A percentile compares a stretch with the other conserved stretches of the same genome.
Evolutionary conservation across 805 yeast species (phyloP).

Genomic region (Brettanomyces naardenensis): DNA sequence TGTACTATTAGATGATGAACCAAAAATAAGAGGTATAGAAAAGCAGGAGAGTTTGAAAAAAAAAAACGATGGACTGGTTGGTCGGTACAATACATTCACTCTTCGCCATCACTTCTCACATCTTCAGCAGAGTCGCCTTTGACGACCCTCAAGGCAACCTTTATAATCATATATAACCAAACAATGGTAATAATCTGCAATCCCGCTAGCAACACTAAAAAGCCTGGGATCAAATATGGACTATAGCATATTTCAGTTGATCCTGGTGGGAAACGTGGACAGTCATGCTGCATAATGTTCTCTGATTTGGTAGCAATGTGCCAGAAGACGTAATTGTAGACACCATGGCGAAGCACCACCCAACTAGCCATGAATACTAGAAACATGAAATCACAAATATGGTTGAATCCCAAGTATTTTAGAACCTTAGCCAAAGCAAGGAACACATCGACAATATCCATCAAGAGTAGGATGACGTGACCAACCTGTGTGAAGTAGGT

Average conservation of each 20-base stretch:
- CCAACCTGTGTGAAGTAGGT: slow-evolving; percentile 73
- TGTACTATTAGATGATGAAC: neutral
- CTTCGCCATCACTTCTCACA: slow-evolving; percentile 76
- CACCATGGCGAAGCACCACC: slow-evolving; percentile 66
- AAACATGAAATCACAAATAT: slow-evolving; percentile 62
- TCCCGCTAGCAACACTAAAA: slow-evolving; percentile 50
- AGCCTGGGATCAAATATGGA: slow-evolving; percentile 34
- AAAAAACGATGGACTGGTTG: no score
- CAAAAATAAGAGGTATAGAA: neutral
- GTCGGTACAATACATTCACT: no score
- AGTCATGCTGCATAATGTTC: slow-evolving; percentile 38
- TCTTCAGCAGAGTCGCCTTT: slow-evolving; percentile 78
- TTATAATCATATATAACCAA: slow-evolving; percentile 71
- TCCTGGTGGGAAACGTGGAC: slow-evolving; percentile 21
- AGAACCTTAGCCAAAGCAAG: slow-evolving; percentile 69
- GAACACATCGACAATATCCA: slow-evolving; percentile 78
- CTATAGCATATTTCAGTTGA: slow-evolving; percentile 41
- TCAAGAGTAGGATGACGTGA: slow-evolving; percentile 63
- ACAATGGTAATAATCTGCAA: slow-evolving; percentile 57
- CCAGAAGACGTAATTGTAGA: slow-evolving; percentile 58
- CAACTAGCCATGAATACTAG: slow-evolving; percentile 58
- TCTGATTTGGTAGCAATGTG: slow-evolving; percentile 45
- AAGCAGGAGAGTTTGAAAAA: neutral
- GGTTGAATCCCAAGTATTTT: slow-evolving; percentile 58
- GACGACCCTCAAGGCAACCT: slow-evolving; percentile 63